phyloP scores from a whole-genome alignment of 2,329 filamentous ascomycete species.

The Epichloe scottii region DNA sequence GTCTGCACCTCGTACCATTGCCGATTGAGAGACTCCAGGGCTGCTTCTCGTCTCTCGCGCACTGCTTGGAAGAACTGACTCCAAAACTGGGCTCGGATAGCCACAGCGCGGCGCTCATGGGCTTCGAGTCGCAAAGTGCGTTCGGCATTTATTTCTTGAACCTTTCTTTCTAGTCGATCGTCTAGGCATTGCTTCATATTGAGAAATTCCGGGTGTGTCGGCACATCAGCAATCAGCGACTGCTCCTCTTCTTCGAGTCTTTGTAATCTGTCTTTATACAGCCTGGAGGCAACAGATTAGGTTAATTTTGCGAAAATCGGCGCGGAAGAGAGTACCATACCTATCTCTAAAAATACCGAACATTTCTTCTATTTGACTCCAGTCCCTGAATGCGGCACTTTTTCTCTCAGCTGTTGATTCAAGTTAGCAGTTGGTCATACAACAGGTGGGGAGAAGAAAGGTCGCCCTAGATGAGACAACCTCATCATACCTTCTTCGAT shows the following conservation, averaged over 20 bases:
- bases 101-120: slow-evolving; percentile 62
- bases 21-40: slow-evolving; percentile 69
- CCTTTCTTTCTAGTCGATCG: slow-evolving; percentile 67
- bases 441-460: neutral
- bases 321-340: slow-evolving; percentile 28
- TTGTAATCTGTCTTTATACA: slow-evolving; percentile 79
- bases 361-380: slow-evolving; percentile 72
- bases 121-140: slow-evolving; percentile 62
- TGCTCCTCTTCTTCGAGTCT: slow-evolving; percentile 62
- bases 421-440: slow-evolving; percentile 10
- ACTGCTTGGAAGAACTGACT: slow-evolving; percentile 83
- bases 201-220: slow-evolving; percentile 83
- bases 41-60: slow-evolving; percentile 68
- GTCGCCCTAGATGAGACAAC: neutral
- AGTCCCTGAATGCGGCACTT: slow-evolving; percentile 64
- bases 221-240: slow-evolving; percentile 44
- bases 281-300: slow-evolving; percentile 32
- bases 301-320: neutral
- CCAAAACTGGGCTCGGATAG: slow-evolving; percentile 74
- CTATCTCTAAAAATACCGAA: slow-evolving; percentile 77
- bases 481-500: slow-evolving; percentile 53
- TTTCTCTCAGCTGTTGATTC: slow-evolving; percentile 55
- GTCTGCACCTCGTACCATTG: slow-evolving; percentile 90
- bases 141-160: slow-evolving; percentile 62
- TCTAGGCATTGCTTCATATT: slow-evolving; percentile 83